Percentiles rank a stretch among this genome's conserved stretches.
phyloP scores from a whole-genome alignment of 169 alveolate species.

The Pseudocohnilembus persalinus region DNA sequence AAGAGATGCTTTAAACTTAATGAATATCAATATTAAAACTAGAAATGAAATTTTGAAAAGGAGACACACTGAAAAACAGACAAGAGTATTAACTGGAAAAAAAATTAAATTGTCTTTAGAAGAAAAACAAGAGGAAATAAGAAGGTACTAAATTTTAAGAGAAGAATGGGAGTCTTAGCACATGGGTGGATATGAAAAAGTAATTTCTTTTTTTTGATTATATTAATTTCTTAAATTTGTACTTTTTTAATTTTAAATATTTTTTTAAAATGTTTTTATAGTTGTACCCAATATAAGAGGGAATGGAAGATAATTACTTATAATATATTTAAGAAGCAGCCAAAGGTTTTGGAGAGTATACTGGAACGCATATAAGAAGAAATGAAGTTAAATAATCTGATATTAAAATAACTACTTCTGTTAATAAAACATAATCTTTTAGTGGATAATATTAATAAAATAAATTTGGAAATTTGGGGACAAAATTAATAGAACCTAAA shows the following conservation, averaged over 20 bases:
- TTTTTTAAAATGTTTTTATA: not conserved
- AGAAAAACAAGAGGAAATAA: constrained; percentile 17
- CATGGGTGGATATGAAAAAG: constrained; percentile 43
- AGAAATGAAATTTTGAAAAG: constrained; percentile 29
- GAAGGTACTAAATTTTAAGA: constrained; percentile 12
- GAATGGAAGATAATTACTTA: not conserved
- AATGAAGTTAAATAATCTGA: no score
- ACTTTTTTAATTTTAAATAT: no score
- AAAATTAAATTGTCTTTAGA: constrained; percentile 34
- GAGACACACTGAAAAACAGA: constrained; percentile 42
- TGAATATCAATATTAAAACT: constrained; percentile 47
- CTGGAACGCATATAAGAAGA: not conserved
- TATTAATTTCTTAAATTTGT: no score
- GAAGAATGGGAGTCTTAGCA: constrained; percentile 36
- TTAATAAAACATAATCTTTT: no score
- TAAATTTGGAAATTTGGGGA: no score
- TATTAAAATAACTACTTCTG: no score
- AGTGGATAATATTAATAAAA: no score
- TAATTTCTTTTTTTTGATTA: constrained; percentile 36
- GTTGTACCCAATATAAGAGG: not conserved
- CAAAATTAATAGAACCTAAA: no score
- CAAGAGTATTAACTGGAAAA: constrained; percentile 64
- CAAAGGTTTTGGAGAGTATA: not conserved
- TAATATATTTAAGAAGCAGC: not conserved
- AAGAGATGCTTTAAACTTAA: constrained; percentile 53